A percentile compares a stretch with the other conserved stretches of the same genome.
Evolutionary conservation across 2,329 filamentous ascomycete species (phyloP).

Genomic region (Claviceps arundinis): DNA sequence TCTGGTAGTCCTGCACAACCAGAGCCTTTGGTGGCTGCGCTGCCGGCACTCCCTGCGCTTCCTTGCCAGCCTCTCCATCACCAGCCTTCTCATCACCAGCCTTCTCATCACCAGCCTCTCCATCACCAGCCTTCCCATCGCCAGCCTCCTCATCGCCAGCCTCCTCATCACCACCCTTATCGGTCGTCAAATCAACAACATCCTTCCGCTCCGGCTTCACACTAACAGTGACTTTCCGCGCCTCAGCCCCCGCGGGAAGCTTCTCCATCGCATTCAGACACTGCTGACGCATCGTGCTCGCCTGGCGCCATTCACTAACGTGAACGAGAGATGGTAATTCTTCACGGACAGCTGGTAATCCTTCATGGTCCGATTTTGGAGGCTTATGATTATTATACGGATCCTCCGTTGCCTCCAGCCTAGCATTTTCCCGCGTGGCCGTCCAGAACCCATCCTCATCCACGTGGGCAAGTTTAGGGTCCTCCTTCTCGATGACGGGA

Average conservation of each 20-base stretch:
- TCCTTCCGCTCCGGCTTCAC: conserved; percentile 19
- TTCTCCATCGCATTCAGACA: conserved; percentile 31
- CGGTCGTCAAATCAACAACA: conserved; percentile 10
- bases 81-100: too few relatives aligned
- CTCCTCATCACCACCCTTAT: neutral
- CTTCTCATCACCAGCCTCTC: too few relatives aligned
- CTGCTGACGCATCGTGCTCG: conserved; percentile 33
- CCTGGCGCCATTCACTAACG: conserved; percentile 22
- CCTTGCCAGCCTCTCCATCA: too few relatives aligned
- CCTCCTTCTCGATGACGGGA: conserved; percentile 18
- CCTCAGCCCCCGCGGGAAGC: conserved; percentile 30
- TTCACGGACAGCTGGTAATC: too few relatives aligned
- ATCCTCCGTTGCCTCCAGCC: conserved; percentile 12
- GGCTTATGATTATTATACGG: conserved; percentile 11
- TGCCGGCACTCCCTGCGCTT: neutral
- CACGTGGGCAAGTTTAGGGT: conserved; percentile 17
- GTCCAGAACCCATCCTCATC: conserved; percentile 36
- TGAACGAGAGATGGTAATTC: too few relatives aligned
- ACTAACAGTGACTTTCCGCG: conserved; percentile 30
- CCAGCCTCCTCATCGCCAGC: too few relatives aligned
- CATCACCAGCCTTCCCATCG: too few relatives aligned
- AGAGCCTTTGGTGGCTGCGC: conserved; percentile 6
- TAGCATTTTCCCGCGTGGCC: conserved; percentile 20
- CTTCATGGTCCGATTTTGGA: neutral
- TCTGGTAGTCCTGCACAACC: conserved; percentile 25